Base-by-base conservation (phyloP, 805 yeast genomes). In the Myxozyma geophila region DNA sequence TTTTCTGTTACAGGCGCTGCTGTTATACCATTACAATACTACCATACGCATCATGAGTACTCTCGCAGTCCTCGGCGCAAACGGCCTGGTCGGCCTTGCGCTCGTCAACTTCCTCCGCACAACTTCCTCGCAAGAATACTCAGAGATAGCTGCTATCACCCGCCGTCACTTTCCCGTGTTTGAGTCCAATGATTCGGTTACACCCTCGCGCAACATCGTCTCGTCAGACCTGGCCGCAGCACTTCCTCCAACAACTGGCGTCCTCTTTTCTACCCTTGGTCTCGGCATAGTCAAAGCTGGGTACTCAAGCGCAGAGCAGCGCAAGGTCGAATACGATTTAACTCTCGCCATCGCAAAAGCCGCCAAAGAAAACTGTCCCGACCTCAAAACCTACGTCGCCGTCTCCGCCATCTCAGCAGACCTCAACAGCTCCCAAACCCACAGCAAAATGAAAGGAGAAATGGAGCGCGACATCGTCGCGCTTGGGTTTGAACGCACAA, bases 261-360 rank as follows among this genome's bases (percentile, higher is more conserved):
- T 62, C 23, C 78, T 87, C 61, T 83, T 88, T 67, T 84, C 90
- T 1, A 85, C 87, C 0, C 82, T 92, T 67, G 96, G 92, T 6
- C 88, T 96, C 7, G 89, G 96, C 0, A 87, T 82, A 1, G 80
- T 76, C 40, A 19, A 13, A 33, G 96, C 92, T 4, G 96, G 96
- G n/a, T 39, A 4, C 43, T 81, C 88, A 0, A 76, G 85, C 13
- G 89, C 83, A 23, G 82, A 84, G 35, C 93, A 89, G 75, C 80
- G 82, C 68, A 79, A 81, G 70, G 85, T 91, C 68, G 97, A 92
- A 71, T 83, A 86, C 69, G 96, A 89, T 62, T 78, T 87, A 70
- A 90, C 90, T 71, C 73, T 83, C 47, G 83, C 80, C 41, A 76
- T 87, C 40, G 96, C 96, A 6, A 82, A 83, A 68, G 87, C 87